Evolutionary conservation across 1,139 yeast species (phyloP), one percentile per base, ranked within the genome.

Genomic region (Protomyces pachydermus): DNA sequence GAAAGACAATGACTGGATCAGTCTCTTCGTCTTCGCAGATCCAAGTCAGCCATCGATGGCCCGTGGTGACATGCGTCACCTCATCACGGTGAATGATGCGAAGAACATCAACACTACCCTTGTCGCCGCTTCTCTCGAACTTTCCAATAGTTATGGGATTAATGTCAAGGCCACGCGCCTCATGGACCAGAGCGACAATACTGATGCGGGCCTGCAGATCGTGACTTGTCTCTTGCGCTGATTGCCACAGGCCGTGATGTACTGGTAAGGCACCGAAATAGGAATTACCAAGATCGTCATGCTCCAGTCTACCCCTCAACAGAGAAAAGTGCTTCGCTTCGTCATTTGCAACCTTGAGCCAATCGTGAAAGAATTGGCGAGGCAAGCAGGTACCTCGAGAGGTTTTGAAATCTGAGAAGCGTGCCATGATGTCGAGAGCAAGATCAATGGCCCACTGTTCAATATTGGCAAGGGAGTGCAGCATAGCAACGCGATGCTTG

Each of bases 291-390:
- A 57, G 20, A n/a, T 57, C 55, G 18, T 42, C 48, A 18, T 42
- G 48, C 38, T 57, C 61, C 25, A 57, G 48, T 37, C 61, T 34
- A 25, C 55, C 55, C 10, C 61, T 35, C n/a, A 57, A 54, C n/a
- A 57, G 61, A n/a, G 61, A 57, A 39, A 57, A 57, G 38, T 57
- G 61, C 45, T 57, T 57, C 23, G 61, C 61, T 35, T 57, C 61
- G 55, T 57, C 61, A 48, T 57, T 57, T 48, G 61, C 61, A n/a
- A 57, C 61, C 42, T 57, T 57, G 55, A 57, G 38, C 61, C 61
- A 57, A n/a, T 57, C 61, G 23, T 35, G 55, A 54, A 57, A 57
- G 55, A 57, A 57, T 37, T 57, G 61, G 16, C 61, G 48, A 18
- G 61, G 61, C 16, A 57, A 54, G n/a, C 54, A 25, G n/a, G 38